Base-by-base conservation (phyloP, 805 yeast genomes). In the Saccharomycopsis sp. region DNA sequence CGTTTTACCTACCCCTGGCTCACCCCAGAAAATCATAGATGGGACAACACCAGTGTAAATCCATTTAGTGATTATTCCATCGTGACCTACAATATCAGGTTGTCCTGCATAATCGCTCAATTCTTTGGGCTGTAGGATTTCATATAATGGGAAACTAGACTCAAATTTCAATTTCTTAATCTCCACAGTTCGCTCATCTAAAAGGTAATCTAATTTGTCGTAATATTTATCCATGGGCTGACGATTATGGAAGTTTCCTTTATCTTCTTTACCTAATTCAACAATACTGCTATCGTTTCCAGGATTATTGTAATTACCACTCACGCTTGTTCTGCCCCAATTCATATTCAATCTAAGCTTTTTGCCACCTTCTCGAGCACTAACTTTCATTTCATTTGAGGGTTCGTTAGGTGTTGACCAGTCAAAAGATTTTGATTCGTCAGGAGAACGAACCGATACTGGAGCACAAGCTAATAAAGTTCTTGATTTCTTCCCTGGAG, bases 1-100 rank as follows among this genome's bases (percentile, higher is more conserved):
- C 0, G 98, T 93, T 59, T 93, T 93, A 0, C 70, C 90, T 3
- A 88, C 89, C 0, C 98, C 98, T 1, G 97, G 94, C 1, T 95
- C 95, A 0, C 99, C 99, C 85, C 93, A 84, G 3, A 93, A 64
- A 1, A 93, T 77, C 78, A 93, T 72, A 0, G 96, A 87, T 1
- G 97, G 97, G 4, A 85, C 66, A 32, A 68, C 66, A 5, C 81
- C 63, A 17, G 72, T 63, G 29, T 71, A 69, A 2, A 89, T 70
- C 49, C 82, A 85, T 38, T 79, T 79, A 21, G 77, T 64, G 2
- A 93, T 64, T 2, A 81, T 66, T 1, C 97, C 96, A 64, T 17
- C 60, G 53, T 1, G 65, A 0, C 85, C 82, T 4, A 90, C 68
- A 2, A 93, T 63, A 62, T 88, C 95, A 9, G 68, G 65, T 61